Base-by-base conservation (phyloP, 2,329 filamentous ascomycete species). In the Epichloe sibirici region DNA sequence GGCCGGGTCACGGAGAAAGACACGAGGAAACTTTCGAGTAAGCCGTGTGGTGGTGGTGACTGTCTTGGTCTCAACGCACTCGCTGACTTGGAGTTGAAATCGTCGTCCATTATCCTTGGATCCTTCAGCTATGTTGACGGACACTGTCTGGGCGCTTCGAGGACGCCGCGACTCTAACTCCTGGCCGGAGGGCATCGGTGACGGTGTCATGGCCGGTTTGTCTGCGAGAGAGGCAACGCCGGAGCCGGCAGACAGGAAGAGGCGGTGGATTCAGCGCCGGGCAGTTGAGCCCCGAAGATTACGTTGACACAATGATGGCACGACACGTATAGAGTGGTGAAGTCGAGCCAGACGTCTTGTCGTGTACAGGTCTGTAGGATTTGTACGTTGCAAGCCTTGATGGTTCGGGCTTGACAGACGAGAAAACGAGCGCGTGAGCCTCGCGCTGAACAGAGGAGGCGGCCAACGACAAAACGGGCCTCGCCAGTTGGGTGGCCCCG, bases 11-110 rank as follows among this genome's bases (percentile, higher is more conserved):
- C 82, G 83, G 59, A 95, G 81, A 52, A 88, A 75, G 53, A 96
- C 74, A n/a, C 89, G 89, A 46, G 91, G 90, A 59, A 93, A 94
- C 69, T 69, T 88, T 76, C 67, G 83, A 58, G 89, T 88, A 1
- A 90, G 94, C 0, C 89, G 95, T 0, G 90, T 96, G 0, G 90
- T 96, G 0, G 91, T 96, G 1, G 90, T 95, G 56, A 95, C 82
- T 11, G 79, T 84, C 66, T 81, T 83, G 15, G 81, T 84, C 68
- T 84, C 81, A 62, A 84, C 78, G 58, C 79, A 83, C 61, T 84
- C 80, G 55, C 78, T 78, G 46, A 84, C 71, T 57, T 80, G 76
- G 58, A 83, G 77, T 60, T 79, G 76, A 59, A 69, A 73, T 58
- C 60, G 71, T 55, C 62, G 67, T 58, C 59, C 62, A 55, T 64